Base-by-base conservation (phyloP, 305 asterid genomes). In the Solanum chacoense region DNA sequence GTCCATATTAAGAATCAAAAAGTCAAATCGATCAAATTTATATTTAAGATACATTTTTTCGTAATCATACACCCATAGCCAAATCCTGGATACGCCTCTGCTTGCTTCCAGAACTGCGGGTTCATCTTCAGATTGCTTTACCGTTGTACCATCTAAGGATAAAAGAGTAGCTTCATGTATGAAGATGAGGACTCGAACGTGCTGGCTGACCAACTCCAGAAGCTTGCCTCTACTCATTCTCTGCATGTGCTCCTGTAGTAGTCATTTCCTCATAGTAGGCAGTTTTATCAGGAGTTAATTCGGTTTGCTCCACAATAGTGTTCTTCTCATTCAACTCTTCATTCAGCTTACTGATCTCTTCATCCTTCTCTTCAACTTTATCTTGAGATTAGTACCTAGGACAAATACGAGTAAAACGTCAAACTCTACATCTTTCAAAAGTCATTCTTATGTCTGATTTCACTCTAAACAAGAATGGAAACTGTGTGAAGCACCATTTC, bases 311-410 rank as follows among this genome's bases (percentile, higher is more conserved):
- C 88, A 90, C 93, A 8, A 79, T 35, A 16, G 80, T 80, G 89
- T 73, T 90, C 34, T 88, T 91, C 40, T 90, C 90, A 69, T 90
- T 92, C 91, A 92, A 86, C 88, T 92, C 91, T 26, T 90, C 90
- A 92, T 89, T 94, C 88, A 97, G 86, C 91, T 94, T 92, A 86
- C 84, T 87, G 75, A 95, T 96, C 88, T 93, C 97, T 0, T 89
- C 94, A 10, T 97, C 99, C 86, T 91, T 93, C 79, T 92, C 98
- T 89, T 93, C 97, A 59, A 97, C 89, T 89, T 94, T 96, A 91
- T 95, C 99, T 97, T 97, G 96, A 90, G 90, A 95, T 88, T 31
- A 93, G 93, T 89, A 93, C 98, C 98, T 96, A 92, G 87, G 79
- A 91, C 40, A 31, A 32, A 88, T 67, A 73, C 24, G 6, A 42